phyloP scores from a whole-genome alignment of 2,329 filamentous ascomycete species.

The Cercospora canescens region DNA sequence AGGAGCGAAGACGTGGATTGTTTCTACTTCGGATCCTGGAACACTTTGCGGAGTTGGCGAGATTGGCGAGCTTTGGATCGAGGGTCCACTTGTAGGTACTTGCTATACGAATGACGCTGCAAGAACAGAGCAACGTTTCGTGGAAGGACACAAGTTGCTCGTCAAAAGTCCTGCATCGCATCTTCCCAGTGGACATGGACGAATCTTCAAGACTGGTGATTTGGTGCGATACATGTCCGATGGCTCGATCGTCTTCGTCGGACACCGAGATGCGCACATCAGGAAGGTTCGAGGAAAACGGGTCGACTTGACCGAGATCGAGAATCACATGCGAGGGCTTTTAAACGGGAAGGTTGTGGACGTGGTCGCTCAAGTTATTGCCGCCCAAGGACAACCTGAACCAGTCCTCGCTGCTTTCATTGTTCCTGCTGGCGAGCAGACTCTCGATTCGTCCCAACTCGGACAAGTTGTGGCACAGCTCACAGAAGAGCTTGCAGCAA shows the following conservation, averaged over 20 bases:
- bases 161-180: background rate
- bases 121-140: conserved; percentile 36
- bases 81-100: conserved; percentile 48
- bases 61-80: conserved; percentile 51
- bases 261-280: conserved; percentile 72
- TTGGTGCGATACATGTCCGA: conserved; percentile 57
- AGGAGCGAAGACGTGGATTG: conserved; percentile 32
- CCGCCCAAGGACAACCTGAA: conserved; percentile 20
- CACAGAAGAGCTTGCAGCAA: background rate
- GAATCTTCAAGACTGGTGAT: conserved; percentile 63
- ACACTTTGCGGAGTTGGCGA: conserved; percentile 43
- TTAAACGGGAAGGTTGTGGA: conserved; percentile 38
- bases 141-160: conserved; percentile 32
- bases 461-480: conserved; percentile 1
- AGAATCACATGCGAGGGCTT: conserved; percentile 29
- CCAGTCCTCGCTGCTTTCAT: conserved; percentile 14
- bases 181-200: conserved; percentile 40
- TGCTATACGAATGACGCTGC: conserved; percentile 42
- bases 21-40: conserved; percentile 27
- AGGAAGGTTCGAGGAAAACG: conserved; percentile 72
- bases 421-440: conserved; percentile 1
- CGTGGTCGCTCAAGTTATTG: conserved; percentile 11
- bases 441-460: background rate
- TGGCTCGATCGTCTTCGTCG: conserved; percentile 59
- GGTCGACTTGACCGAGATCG: conserved; percentile 75